A percentile compares a stretch with the other conserved stretches of the same genome.
Evolutionary conservation across 495 filamentous ascomycete species (phyloP).

Genomic region (Neurospora intermedia): DNA sequence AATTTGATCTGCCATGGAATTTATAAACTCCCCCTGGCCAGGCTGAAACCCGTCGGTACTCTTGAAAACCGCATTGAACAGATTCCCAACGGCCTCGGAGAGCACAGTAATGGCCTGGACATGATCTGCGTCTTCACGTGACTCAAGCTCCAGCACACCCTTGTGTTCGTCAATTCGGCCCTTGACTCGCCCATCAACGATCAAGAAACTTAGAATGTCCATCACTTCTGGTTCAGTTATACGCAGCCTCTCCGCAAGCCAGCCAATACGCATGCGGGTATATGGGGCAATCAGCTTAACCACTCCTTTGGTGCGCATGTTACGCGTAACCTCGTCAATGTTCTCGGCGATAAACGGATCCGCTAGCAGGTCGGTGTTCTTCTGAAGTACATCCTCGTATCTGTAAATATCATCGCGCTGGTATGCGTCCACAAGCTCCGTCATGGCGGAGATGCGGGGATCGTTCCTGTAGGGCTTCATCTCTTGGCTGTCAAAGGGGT

Average conservation of each 20-base stretch:
- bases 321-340: conserved; percentile 96
- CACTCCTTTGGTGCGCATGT: conserved; percentile 93
- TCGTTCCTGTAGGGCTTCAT: conserved; percentile 99
- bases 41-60: conserved; percentile 58
- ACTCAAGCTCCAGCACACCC: conserved; percentile 73
- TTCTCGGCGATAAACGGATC: conserved; percentile 98
- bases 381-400: conserved; percentile 79
- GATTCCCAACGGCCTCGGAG: conserved; percentile 51
- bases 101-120: conserved; percentile 63
- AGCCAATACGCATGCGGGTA: conserved; percentile 75
- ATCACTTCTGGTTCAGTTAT: conserved; percentile 78
- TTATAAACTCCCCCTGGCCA: neutral
- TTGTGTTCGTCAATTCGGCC: conserved; percentile 83
- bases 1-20: neutral
- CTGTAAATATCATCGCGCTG: conserved; percentile 88
- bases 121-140: conserved; percentile 61
- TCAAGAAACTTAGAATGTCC: conserved; percentile 87
- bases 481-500: conserved; percentile 97
- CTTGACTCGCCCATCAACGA: conserved; percentile 75
- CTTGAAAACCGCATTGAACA: conserved; percentile 57
- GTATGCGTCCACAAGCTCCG: conserved; percentile 90
- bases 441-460: conserved; percentile 92
- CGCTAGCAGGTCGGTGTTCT: conserved; percentile 77
- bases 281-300: conserved; percentile 91
- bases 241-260: conserved; percentile 76